phyloP scores from a whole-genome alignment of 768 basidiomycete genomes.

The Kwoniella mangroviensis region DNA sequence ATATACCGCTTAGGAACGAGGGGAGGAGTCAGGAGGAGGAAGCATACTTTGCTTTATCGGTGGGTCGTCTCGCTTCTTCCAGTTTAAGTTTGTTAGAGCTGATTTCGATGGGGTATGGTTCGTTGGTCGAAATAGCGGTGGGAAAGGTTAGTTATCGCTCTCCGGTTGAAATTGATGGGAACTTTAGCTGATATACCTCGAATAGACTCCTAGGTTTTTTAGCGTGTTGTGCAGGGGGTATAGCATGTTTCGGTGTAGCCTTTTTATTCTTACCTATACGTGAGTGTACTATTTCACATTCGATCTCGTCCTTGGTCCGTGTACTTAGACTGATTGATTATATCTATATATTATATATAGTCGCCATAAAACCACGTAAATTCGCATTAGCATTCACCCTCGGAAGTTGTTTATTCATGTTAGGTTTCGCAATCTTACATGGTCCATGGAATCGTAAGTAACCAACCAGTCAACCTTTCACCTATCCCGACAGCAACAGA shows the following conservation, averaged over 20 bases:
- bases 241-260: constrained; percentile 74
- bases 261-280: constrained; percentile 65
- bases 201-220: constrained; percentile 87
- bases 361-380: constrained; percentile 77
- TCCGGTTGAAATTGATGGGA: neutral
- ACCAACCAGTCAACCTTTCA: neutral
- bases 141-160: constrained; percentile 70
- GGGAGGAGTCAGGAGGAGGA: constrained; percentile 92
- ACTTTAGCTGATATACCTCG: neutral
- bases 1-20: constrained; percentile 80
- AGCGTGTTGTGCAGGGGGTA: constrained; percentile 84
- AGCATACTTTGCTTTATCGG: constrained; percentile 72
- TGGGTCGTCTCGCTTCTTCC: constrained; percentile 23
- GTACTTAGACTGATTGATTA: neutral
- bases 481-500: too few relatives aligned
- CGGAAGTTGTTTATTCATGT: constrained; percentile 93
- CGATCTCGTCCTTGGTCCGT: neutral
- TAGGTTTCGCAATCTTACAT: constrained; percentile 67
- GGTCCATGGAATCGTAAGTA: constrained; percentile 77
- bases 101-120: neutral
- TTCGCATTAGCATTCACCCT: constrained; percentile 90
- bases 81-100: neutral
- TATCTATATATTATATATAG: constrained; percentile 27
- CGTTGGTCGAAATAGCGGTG: constrained; percentile 74
- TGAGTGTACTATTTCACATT: constrained; percentile 27